Evolutionary conservation across 108 stramenopile species (phyloP).

Genomic region (Cylindrotheca closterium): DNA sequence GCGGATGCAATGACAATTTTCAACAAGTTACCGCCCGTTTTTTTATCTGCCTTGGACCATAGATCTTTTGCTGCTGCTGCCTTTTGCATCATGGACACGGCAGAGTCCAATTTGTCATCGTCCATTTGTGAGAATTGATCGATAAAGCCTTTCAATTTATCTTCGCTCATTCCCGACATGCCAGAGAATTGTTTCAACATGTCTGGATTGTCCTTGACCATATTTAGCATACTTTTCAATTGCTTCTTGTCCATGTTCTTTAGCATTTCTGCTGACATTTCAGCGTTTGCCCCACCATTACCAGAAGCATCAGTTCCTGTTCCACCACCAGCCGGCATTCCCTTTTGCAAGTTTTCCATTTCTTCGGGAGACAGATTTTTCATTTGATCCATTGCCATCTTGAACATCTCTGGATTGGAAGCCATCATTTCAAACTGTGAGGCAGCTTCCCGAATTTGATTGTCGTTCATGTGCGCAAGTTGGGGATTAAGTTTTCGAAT

Average conservation of each 20-base stretch:
- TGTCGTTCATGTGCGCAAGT: conserved; percentile 61
- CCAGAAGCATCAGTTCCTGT: conserved; percentile 9
- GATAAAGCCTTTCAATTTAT: conserved; percentile 56
- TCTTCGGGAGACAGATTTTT: conserved; percentile 55
- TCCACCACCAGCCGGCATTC: background rate
- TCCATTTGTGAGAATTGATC: conserved; percentile 68
- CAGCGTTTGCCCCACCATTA: background rate
- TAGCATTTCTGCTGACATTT: conserved; percentile 62
- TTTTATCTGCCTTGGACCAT: conserved; percentile 34
- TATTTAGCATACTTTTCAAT: conserved; percentile 56
- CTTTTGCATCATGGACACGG: conserved; percentile 44
- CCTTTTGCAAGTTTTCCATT: conserved; percentile 44
- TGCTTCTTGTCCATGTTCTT: conserved; percentile 62
- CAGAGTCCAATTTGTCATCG: conserved; percentile 60
- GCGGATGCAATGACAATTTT: conserved; percentile 16
- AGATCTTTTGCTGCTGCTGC: conserved; percentile 46
- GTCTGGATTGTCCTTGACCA: conserved; percentile 75
- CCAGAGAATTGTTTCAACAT: conserved; percentile 58
- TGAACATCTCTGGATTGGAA: conserved; percentile 67
- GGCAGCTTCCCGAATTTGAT: conserved; percentile 54
- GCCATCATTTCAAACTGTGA: conserved; percentile 74
- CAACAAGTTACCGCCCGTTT: conserved; percentile 34
- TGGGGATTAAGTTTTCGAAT: conserved; percentile 68
- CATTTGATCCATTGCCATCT: conserved; percentile 69
- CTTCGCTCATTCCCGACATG: conserved; percentile 41